Percentiles rank a stretch among this genome's conserved stretches.
Evolutionary conservation across 805 yeast species (phyloP).

Genomic region (Kodamaea kaohsiungensis): DNA sequence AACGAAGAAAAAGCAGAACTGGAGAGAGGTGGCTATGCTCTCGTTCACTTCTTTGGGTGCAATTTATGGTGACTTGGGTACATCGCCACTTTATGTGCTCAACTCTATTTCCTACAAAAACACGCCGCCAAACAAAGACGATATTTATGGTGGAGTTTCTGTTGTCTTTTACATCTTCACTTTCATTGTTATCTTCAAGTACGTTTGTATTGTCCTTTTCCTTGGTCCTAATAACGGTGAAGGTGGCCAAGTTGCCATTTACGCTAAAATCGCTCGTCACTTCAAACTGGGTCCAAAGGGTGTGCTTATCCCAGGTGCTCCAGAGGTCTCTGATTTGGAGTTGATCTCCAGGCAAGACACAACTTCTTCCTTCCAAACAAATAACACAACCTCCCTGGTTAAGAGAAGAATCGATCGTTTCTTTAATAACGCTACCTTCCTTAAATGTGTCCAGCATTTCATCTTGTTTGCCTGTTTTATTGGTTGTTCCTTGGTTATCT

Average conservation of each 20-base stretch:
- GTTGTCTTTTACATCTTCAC: conserved; percentile 57
- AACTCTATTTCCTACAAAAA: conserved; percentile 32
- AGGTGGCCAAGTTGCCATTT: conserved; percentile 67
- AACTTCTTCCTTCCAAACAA: conserved; percentile 24
- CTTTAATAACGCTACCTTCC: conserved; percentile 25
- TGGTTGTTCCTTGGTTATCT: conserved; percentile 57
- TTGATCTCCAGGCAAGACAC: conserved; percentile 41
- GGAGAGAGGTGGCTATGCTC: conserved; percentile 26
- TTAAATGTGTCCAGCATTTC: conserved; percentile 29
- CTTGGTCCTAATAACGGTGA: conserved; percentile 60
- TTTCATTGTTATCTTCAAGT: conserved; percentile 53
- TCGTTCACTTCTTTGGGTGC: conserved; percentile 56
- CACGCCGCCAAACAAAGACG: conserved; percentile 35
- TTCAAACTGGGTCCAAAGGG: conserved; percentile 49
- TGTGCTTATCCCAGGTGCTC: conserved; percentile 42
- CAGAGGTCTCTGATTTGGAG: conserved; percentile 30
- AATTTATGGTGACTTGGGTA: conserved; percentile 65
- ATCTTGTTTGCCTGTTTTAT: conserved; percentile 45
- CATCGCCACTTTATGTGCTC: conserved; percentile 57
- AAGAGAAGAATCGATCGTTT: conserved; percentile 14
- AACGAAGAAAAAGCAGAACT: conserved; percentile 13
- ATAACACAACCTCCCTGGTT: conserved; percentile 13
- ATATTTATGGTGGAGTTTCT: conserved; percentile 52
- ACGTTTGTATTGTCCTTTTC: conserved; percentile 47
- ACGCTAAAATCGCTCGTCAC: conserved; percentile 54